These are phyloP conservation scores for Ceratocystis diversiconidia DNA, from an alignment of 2,329 filamentous ascomycete species.

Conservation along the genomic window DNA sequence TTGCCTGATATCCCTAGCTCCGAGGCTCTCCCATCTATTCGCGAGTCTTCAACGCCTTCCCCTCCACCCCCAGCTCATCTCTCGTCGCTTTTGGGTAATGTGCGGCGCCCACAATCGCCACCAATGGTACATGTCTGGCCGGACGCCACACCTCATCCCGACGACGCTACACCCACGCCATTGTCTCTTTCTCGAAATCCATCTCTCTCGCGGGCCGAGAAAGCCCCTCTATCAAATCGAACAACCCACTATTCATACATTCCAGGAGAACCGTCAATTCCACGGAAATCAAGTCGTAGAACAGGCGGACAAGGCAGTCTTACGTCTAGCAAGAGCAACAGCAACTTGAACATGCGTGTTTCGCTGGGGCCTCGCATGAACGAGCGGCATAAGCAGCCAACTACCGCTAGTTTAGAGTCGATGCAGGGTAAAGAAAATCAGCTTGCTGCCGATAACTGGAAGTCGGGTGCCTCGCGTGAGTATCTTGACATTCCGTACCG, in stretches of 20 bases:
- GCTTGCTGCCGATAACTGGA: conserved; percentile 7
- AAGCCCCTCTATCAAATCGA: neutral
- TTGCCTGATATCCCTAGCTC: conserved; percentile 17
- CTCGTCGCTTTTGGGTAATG: conserved; percentile 6
- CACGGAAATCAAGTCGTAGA: conserved; percentile 8
- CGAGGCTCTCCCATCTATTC: conserved; percentile 17
- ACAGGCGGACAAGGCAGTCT: neutral
- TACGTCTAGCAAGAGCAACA: neutral
- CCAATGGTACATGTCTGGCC: conserved; percentile 10
- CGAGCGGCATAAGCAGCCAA: conserved; percentile 7
- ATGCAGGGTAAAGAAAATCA: conserved; percentile 17
- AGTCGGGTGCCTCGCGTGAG: conserved; percentile 13
- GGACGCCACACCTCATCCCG: conserved; percentile 7
- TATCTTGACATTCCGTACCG: conserved; percentile 15
- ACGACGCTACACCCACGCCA: conserved; percentile 6
- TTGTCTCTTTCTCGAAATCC: conserved; percentile 12
- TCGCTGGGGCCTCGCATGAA: conserved; percentile 4
- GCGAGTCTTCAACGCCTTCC: conserved; percentile 10
- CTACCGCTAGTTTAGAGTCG: neutral
- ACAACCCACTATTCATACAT: conserved; percentile 5
- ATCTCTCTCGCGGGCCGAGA: conserved; percentile 11
- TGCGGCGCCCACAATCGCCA: neutral
- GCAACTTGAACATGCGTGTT: conserved; percentile 9
- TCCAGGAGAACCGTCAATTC: conserved; percentile 7
- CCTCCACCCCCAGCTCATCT: neutral